A percentile compares a stretch with the other conserved stretches of the same genome.
Evolutionary conservation across 495 filamentous ascomycete genomes (phyloP).

Genomic region (Neurospora intermedia): DNA sequence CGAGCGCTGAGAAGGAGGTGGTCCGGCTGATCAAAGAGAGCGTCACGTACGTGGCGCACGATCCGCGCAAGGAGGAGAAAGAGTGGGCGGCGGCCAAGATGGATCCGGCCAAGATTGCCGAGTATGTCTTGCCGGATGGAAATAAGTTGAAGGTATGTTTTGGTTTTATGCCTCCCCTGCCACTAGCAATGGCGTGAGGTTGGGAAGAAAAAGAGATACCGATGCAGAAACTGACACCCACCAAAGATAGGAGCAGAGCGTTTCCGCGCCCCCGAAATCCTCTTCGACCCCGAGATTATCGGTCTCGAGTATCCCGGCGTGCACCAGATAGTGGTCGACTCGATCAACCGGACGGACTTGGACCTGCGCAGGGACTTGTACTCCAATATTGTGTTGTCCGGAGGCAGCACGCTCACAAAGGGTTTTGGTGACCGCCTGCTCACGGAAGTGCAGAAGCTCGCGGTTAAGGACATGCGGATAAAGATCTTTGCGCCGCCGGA

Average conservation of each 20-base stretch:
- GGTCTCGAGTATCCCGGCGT: conserved; percentile 95
- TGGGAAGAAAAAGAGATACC: no score
- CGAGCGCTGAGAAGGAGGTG: conserved; percentile 95
- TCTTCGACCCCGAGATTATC: conserved; percentile 95
- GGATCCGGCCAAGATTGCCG: conserved; percentile 58
- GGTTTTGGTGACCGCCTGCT: conserved; percentile 94
- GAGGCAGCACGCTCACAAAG: conserved; percentile 74
- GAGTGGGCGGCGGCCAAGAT: conserved; percentile 69
- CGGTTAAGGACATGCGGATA: conserved; percentile 97
- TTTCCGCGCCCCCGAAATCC: conserved; percentile 91
- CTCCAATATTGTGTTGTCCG: conserved; percentile 92
- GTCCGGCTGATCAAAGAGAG: conserved; percentile 96
- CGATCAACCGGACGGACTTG: conserved; percentile 93
- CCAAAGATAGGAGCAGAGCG: conserved; percentile 68
- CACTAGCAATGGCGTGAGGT: no score
- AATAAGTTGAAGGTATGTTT: conserved; percentile 71
- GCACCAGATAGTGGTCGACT: conserved; percentile 93
- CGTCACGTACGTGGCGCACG: conserved; percentile 79
- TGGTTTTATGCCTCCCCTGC: no score
- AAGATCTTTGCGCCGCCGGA: conserved; percentile 97
- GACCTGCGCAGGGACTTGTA: conserved; percentile 91
- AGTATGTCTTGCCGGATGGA: conserved; percentile 86
- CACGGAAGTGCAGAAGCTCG: conserved; percentile 81
- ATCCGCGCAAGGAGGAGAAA: conserved; percentile 91
- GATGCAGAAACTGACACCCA: no score